Base-by-base conservation (phyloP, 2,329 filamentous ascomycete genomes). In the Nemania sp. region DNA sequence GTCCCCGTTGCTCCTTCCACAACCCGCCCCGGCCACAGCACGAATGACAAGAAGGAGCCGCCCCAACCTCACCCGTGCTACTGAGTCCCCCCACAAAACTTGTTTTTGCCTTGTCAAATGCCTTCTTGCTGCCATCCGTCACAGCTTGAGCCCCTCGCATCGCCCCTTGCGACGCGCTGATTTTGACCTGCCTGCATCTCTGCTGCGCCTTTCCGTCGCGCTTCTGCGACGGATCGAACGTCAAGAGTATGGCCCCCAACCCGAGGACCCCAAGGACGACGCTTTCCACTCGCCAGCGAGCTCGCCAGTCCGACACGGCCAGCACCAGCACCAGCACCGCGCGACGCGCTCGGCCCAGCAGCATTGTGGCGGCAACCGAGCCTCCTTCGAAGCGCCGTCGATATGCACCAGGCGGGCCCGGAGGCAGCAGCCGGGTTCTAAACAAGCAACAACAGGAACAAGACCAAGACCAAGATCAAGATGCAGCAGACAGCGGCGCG, bases 361-460 rank as follows among this genome's bases (percentile, higher is more conserved):
- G 70, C 55, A 71, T 73, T 36, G 68, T 64, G 7, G 65, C 70
- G 22, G 70, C 69, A 36, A 76, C 78, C 42, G 86, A 88, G 61
- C 86, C 86, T 22, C 85, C 87, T 11, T 78, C 78, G 1, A 91
- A 91, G 73, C 83, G 82, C 68, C 80, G 86, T 62, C 82, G 84
- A 72, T 97, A 96, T 74, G 82, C 95, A 42, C 90, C 93, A 28
- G 91, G 91, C 42, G 91, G 91, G 3, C 88, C 90, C 53, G 91
- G 90, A 33, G 91, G 91, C 40, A 91, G 91, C 53, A 91, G 91
- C 17, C 80, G 91, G 68, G 96, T 91, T 70, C 78, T 94, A 30
- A 90, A 95, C 63, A 80, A 86, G 51, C 63, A 80, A 86, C 51
- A 83, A 90, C 52, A 81, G 82, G 46, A 76, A 80, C 55, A 83